These are phyloP conservation scores for Neonectria hederae DNA, from an alignment of 2,329 filamentous ascomycete species.

Conservation along the genomic window DNA sequence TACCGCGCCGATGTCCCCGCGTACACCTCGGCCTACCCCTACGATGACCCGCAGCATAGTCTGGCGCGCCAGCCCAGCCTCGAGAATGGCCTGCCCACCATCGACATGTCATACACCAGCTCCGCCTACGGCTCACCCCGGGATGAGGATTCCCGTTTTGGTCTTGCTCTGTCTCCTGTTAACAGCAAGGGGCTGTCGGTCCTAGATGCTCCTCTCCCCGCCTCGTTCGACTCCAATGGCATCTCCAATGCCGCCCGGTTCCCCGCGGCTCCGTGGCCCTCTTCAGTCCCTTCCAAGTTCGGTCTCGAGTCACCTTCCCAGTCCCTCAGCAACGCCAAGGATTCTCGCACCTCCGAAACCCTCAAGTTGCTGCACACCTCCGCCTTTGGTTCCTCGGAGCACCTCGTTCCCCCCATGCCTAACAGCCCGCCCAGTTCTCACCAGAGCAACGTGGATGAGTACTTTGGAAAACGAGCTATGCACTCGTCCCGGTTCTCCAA, in stretches of 20 bases:
- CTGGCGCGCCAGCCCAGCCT: slow-evolving; percentile 61
- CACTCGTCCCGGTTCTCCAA: slow-evolving; percentile 73
- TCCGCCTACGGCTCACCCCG: slow-evolving; percentile 84
- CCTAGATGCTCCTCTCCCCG: slow-evolving; percentile 89
- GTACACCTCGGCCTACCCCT: slow-evolving; percentile 51
- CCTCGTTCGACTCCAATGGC: slow-evolving; percentile 95
- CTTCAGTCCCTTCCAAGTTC: slow-evolving; percentile 92
- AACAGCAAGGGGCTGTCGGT: slow-evolving; percentile 81
- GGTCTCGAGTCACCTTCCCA: slow-evolving; percentile 86
- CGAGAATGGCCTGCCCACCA: slow-evolving; percentile 65
- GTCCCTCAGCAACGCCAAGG: slow-evolving; percentile 72
- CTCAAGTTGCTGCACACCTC: slow-evolving; percentile 73
- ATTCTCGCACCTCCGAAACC: slow-evolving; percentile 69
- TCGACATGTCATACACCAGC: slow-evolving; percentile 67
- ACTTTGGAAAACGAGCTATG: slow-evolving; percentile 77
- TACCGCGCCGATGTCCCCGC: slow-evolving; percentile 56
- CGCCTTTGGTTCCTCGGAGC: slow-evolving; percentile 72
- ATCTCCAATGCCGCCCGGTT: slow-evolving; percentile 91
- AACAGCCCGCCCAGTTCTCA: slow-evolving; percentile 61
- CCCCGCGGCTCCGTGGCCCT: slow-evolving; percentile 80
- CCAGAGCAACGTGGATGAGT: slow-evolving; percentile 65
- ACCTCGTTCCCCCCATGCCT: slow-evolving; percentile 62
- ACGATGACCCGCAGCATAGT: slow-evolving; percentile 55
- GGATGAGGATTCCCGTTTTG: slow-evolving; percentile 69
- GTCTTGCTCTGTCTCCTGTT: slow-evolving; percentile 82